These are phyloP conservation scores for Jaenimonas drosophilae DNA, from an alignment of 208 protist genomes.

Conservation along the genomic window DNA sequence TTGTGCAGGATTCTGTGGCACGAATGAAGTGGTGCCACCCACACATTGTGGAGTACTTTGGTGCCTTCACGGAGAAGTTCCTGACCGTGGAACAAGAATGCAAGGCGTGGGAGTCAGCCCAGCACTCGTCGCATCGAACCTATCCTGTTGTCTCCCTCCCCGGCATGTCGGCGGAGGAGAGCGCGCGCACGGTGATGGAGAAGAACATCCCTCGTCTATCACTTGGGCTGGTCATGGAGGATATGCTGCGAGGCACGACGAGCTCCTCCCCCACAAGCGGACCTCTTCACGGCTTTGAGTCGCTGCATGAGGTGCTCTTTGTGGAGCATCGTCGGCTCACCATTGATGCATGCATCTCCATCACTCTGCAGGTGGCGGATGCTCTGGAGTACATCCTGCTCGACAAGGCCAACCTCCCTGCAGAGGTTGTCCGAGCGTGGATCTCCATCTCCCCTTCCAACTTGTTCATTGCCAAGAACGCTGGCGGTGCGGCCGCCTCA, in stretches of 20 bases:
- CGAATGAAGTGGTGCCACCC: constrained; percentile 59
- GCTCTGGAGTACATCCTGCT: constrained; percentile 62
- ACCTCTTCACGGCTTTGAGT: constrained; percentile 1
- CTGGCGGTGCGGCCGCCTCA: not conserved
- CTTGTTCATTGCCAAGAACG: constrained; percentile 23
- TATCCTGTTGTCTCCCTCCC: constrained; percentile 1
- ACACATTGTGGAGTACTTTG: constrained; percentile 33
- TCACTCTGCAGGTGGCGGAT: constrained; percentile 44
- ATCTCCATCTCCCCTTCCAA: constrained; percentile 38
- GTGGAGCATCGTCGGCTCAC: constrained; percentile 24
- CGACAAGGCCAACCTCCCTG: constrained; percentile 33
- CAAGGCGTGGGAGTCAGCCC: not conserved
- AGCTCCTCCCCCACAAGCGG: not conserved
- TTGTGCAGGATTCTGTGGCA: constrained; percentile 41
- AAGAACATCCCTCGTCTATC: not conserved
- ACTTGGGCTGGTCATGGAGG: not conserved
- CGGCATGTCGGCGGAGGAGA: not conserved
- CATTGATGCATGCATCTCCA: constrained; percentile 23
- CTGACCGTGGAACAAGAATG: constrained; percentile 1
- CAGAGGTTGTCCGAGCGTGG: constrained; percentile 27
- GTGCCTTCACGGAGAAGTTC: constrained; percentile 58
- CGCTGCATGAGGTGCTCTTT: constrained; percentile 29
- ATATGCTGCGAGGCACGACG: not conserved
- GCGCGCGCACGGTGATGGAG: not conserved
- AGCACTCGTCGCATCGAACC: not conserved